Base-by-base conservation (phyloP, 202 grass and related monocot species). In the Zizania palustris region DNA sequence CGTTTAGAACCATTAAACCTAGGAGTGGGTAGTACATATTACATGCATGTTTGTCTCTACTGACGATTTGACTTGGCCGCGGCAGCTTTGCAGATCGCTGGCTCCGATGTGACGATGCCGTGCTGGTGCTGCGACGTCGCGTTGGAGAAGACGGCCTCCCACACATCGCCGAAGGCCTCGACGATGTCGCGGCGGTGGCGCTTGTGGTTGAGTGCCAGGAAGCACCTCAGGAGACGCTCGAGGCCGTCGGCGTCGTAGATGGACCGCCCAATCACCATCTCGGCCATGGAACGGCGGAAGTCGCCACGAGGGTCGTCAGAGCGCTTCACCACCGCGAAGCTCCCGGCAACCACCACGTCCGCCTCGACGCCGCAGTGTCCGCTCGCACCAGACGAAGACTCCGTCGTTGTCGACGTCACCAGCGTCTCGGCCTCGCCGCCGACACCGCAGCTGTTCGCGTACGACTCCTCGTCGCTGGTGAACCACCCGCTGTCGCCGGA, bases 211-310 rank as follows among this genome's bases (percentile, higher is more conserved):
- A 98, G 80, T 7, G 85, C 93, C 16, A 98, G 77, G 78, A 94
- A 98, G 80, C 95, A 95, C 11, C 88, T 85, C 19, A 98, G 88
- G 28, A 97, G 89, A 69, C 81, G 81, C 76, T 93, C 85, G 16
- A 97, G 82, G 3, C 89, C 91, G 33, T 76, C 75, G 9, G 87
- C 76, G 67, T 98, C 95, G 56, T 92, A 95, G 71, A 98, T 94
- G 55, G 85, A 69, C 68, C 87, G 93, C 40, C 87, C 85, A 35
- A 84, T 89, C 36, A 98, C 87, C 95, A 98, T 98, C 65, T 98
- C 91, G 37, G 80, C 87, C 89, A 98, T 98, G 55, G 95, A 98
- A 45, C 59, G 84, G 57, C 85, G 83, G 85, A 98, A 98, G 84
- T 98, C 91, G 1, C 49, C 85, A 9, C 85, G 83, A 0, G 95